phyloP scores from a whole-genome alignment of 257 asterid species.

The Thymus mandschuricus region DNA sequence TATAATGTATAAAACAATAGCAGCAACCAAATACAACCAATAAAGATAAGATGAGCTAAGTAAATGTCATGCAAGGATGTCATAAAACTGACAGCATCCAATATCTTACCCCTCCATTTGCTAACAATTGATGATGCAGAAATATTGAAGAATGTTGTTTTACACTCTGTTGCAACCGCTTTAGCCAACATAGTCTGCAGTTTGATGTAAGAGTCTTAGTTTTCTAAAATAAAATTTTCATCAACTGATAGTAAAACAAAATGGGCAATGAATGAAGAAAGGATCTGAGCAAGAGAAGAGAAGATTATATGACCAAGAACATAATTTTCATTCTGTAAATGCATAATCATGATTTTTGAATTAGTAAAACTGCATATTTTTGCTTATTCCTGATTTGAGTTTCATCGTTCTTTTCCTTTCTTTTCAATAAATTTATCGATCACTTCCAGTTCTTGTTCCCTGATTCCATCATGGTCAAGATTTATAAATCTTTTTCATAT shows the following conservation, averaged over 20 bases:
- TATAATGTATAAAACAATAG: background rate
- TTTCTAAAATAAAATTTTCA: background rate
- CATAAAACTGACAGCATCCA: background rate
- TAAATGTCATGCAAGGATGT: slow-evolving; percentile 16
- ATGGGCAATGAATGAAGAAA: slow-evolving; percentile 17
- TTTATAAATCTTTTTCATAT: background rate
- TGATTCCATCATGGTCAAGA: background rate
- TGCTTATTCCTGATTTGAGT: background rate
- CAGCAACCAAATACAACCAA: slow-evolving; percentile 21
- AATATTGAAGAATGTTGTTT: slow-evolving; percentile 96
- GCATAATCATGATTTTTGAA: too few relatives aligned
- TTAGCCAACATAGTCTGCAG: slow-evolving; percentile 97
- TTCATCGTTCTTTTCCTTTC: background rate
- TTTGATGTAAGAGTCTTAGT: slow-evolving; percentile 8
- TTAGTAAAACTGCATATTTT: background rate
- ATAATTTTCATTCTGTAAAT: too few relatives aligned
- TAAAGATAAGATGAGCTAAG: slow-evolving; percentile 10
- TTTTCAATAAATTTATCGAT: background rate
- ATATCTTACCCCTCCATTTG: slow-evolving; percentile 96
- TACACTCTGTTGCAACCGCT: slow-evolving; percentile 99
- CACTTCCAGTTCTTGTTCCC: background rate
- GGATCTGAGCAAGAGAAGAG: slow-evolving; percentile 14
- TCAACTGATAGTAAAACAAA: background rate
- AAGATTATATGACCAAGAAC: background rate
- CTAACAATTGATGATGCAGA: slow-evolving; percentile 99